Conservation (phyloP, 345 rosid genomes). For the Populus nigra region DNA sequence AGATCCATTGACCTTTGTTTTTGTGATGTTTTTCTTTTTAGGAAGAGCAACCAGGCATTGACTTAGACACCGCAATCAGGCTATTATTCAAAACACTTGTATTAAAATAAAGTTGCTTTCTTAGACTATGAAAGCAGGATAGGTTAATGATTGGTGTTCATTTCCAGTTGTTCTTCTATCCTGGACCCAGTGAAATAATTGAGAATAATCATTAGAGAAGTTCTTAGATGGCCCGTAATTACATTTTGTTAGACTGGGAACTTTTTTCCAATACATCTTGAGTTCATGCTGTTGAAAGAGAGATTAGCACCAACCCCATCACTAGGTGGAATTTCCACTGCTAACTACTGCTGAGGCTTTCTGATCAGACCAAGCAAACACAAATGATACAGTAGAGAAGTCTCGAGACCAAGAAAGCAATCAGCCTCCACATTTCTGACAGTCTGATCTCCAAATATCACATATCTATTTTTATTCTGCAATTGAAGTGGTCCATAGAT, state of each 20-base stretch:
- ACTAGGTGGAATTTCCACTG: background rate
- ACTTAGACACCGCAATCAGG: background rate
- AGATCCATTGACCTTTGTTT: background rate
- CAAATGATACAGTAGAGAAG: background rate
- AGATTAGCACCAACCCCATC: background rate
- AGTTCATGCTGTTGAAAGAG: background rate
- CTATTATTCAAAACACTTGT: background rate
- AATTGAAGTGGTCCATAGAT: background rate
- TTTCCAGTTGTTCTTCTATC: background rate
- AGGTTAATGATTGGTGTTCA: background rate
- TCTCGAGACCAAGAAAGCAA: background rate
- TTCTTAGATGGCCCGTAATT: background rate
- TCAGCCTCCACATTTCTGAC: background rate
- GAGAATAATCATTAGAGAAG: background rate
- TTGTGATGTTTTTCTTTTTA: background rate
- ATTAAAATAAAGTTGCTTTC: background rate
- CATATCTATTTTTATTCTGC: background rate
- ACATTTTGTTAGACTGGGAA: background rate
- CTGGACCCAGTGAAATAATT: background rate
- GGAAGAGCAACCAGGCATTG: background rate
- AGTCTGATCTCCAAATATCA: background rate
- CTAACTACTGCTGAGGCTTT: background rate
- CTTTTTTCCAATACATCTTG: background rate
- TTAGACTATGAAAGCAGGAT: background rate
- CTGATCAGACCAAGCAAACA: background rate